Conservation (phyloP, 2,329 filamentous ascomycete genomes). For the Lachnellula arida region DNA sequence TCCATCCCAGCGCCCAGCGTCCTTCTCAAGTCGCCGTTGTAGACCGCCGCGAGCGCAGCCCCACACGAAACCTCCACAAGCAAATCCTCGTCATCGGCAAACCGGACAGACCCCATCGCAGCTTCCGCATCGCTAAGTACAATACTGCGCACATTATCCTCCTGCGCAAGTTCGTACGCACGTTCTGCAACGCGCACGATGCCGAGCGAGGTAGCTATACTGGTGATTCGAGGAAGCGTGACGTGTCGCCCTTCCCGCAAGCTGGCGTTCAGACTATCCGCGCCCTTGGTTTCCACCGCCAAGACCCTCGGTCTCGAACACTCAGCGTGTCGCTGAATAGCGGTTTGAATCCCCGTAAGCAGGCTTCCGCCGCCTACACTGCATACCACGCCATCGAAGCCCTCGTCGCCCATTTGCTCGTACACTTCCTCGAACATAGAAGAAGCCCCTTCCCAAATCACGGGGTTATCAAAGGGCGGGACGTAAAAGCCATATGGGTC, state of each 20-base stretch:
- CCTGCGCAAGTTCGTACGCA: conserved; percentile 59
- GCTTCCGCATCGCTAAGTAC: neutral
- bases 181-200: conserved; percentile 64
- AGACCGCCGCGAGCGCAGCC: conserved; percentile 67
- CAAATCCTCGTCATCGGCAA: conserved; percentile 35
- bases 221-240: conserved; percentile 67
- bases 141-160: neutral
- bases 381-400: conserved; percentile 68
- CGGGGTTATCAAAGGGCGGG: conserved; percentile 64
- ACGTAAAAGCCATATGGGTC: conserved; percentile 54
- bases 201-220: conserved; percentile 69
- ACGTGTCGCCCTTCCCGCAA: conserved; percentile 53
- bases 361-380: conserved; percentile 78
- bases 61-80: conserved; percentile 85
- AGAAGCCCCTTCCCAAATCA: conserved; percentile 62
- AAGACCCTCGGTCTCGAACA: conserved; percentile 47
- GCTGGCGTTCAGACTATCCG: conserved; percentile 63
- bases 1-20: conserved; percentile 49
- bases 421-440: conserved; percentile 47
- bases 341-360: conserved; percentile 70
- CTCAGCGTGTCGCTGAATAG: conserved; percentile 34
- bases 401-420: conserved; percentile 25
- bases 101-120: neutral
- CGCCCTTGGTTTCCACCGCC: conserved; percentile 71
- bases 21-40: conserved; percentile 57